A percentile compares a stretch with the other conserved stretches of the same genome.
Conservation (phyloP, 2,329 filamentous ascomycete species). For the Trichoderma atroviride region DNA sequence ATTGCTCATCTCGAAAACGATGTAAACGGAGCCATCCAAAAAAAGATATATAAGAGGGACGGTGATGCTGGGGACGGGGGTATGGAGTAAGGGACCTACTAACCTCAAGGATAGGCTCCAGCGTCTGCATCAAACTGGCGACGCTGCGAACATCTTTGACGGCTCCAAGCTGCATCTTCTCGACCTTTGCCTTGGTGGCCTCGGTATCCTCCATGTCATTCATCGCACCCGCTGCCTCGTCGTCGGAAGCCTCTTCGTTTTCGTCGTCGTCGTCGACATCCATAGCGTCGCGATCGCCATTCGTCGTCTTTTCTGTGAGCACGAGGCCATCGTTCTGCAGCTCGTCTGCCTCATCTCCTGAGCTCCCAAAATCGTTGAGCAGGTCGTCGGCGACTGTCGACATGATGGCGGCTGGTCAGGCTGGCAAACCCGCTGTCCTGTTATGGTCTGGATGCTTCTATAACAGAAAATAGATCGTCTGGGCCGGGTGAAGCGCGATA, state of each 20-base stretch:
- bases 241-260: constrained; percentile 57
- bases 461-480: not conserved
- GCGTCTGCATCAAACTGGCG: constrained; percentile 75
- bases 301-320: constrained; percentile 45
- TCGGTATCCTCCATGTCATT: constrained; percentile 65
- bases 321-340: constrained; percentile 55
- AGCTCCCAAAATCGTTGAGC: constrained; percentile 69
- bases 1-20: constrained; percentile 43
- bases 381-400: constrained; percentile 92
- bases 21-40: constrained; percentile 61
- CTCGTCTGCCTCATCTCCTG: constrained; percentile 73
- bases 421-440: not conserved
- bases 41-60: constrained; percentile 29
- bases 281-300: constrained; percentile 49
- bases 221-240: constrained; percentile 56
- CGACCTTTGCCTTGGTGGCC: constrained; percentile 74
- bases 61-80: constrained; percentile 31
- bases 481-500: not conserved
- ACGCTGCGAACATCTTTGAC: constrained; percentile 80
- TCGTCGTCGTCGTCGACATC: constrained; percentile 54
- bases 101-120: constrained; percentile 82
- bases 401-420: constrained; percentile 55
- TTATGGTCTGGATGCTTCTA: not conserved
- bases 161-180: constrained; percentile 76
- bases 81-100: constrained; percentile 45